phyloP scores from a whole-genome alignment of 192 early-diverging fungal species.

The Rhizophagus prolifer region DNA sequence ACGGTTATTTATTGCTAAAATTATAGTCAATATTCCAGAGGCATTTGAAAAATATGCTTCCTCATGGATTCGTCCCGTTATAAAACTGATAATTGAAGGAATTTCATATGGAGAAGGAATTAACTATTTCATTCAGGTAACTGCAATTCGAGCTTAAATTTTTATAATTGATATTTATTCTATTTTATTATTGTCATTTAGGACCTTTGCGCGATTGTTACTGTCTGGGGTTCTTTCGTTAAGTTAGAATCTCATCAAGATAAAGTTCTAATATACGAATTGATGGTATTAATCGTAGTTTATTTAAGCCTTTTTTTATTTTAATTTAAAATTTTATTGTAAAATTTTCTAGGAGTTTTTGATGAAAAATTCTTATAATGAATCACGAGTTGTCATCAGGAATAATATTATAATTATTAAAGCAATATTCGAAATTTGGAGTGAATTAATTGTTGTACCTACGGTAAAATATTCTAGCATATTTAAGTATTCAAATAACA shows the following conservation, averaged over 20 bases:
- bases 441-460: constrained; percentile 56
- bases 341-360: constrained; percentile 39
- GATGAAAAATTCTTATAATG: constrained; percentile 46
- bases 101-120: constrained; percentile 56
- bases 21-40: constrained; percentile 63
- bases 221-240: constrained; percentile 58
- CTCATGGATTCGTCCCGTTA: constrained; percentile 62
- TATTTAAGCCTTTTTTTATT: not conserved
- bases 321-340: not conserved
- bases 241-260: constrained; percentile 41
- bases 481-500: not conserved
- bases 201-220: constrained; percentile 64
- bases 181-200: constrained; percentile 27
- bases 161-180: not conserved
- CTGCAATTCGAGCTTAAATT: not conserved
- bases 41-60: constrained; percentile 60
- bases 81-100: constrained; percentile 51
- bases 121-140: constrained; percentile 71
- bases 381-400: constrained; percentile 34
- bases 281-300: constrained; percentile 44
- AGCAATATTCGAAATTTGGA: constrained; percentile 65
- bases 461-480: constrained; percentile 46
- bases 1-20: constrained; percentile 61
- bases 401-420: constrained; percentile 63
- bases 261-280: constrained; percentile 40